Evolutionary conservation across 176 grass and related monocot species (phyloP).

Genomic region (Rhipidocladum racemiflorum): DNA sequence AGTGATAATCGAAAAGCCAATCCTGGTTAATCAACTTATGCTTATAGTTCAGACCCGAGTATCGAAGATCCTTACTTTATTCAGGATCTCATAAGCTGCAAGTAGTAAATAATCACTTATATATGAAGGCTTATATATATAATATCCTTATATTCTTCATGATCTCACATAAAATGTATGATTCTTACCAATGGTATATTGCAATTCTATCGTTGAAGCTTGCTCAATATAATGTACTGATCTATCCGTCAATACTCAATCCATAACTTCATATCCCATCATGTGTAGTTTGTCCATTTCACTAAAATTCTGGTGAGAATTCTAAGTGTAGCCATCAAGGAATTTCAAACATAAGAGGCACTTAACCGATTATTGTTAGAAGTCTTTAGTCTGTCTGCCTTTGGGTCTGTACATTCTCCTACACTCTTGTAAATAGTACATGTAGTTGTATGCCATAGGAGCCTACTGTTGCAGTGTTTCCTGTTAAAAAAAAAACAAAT

Average conservation of each 20-base stretch:
- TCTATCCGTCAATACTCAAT: background rate
- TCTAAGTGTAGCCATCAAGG: background rate
- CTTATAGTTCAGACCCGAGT: background rate
- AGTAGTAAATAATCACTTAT: slow-evolving; percentile 9
- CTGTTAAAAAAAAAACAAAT: too few species aligned
- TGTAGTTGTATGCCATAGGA: background rate
- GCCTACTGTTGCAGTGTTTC: background rate
- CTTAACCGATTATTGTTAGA: background rate
- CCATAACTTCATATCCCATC: background rate
- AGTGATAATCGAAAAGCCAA: background rate
- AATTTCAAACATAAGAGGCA: background rate
- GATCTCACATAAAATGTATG: background rate
- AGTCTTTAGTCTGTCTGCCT: background rate
- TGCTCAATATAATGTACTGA: background rate
- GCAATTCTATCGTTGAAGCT: background rate
- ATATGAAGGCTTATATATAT: background rate
- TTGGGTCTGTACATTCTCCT: background rate
- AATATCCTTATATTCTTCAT: background rate
- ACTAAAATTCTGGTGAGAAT: background rate
- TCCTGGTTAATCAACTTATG: background rate
- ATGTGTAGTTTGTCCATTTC: slow-evolving; percentile 1
- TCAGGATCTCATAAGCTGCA: background rate
- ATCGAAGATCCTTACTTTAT: background rate
- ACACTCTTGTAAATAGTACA: background rate
- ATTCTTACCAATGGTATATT: background rate